These are phyloP conservation scores for Neoboletus magnificus DNA, from an alignment of 768 basidiomycete species.

Conservation along the genomic window DNA sequence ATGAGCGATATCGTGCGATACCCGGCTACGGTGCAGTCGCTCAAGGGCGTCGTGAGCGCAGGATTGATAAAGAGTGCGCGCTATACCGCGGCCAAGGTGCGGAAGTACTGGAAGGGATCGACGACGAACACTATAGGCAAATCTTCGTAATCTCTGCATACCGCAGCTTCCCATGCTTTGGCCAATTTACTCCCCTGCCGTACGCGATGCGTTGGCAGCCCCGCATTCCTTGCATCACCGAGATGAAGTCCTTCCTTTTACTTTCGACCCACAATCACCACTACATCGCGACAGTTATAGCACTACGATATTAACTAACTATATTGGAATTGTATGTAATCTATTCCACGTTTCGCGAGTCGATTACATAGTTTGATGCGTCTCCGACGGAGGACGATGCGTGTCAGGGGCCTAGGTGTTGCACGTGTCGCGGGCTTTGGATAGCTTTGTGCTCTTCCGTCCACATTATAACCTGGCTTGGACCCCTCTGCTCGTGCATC, in stretches of 20 bases:
- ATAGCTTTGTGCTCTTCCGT: too few relatives aligned
- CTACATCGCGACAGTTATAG: constrained; percentile 15
- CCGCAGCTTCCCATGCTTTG: not conserved
- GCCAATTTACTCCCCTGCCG: not conserved
- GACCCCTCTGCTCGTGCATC: not conserved
- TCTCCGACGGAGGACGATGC: not conserved
- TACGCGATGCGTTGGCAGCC: not conserved
- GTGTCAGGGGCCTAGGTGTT: not conserved
- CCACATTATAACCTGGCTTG: not conserved
- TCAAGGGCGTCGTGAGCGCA: constrained; percentile 84
- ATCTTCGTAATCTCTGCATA: constrained; percentile 7
- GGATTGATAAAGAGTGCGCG: constrained; percentile 75
- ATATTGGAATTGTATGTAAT: constrained; percentile 18
- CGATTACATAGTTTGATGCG: not conserved
- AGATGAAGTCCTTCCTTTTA: not conserved
- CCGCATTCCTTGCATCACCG: constrained; percentile 10
- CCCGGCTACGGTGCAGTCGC: constrained; percentile 78
- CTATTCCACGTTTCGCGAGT: not conserved
- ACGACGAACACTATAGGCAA: not conserved
- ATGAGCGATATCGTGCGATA: constrained; percentile 73
- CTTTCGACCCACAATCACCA: not conserved
- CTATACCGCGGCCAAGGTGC: constrained; percentile 73
- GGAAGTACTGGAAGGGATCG: constrained; percentile 72
- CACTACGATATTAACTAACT: constrained; percentile 13
- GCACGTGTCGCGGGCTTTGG: not conserved